These are phyloP conservation scores for Plenodomus lindquistii DNA, from an alignment of 2,329 filamentous ascomycete species.

Conservation along the genomic window DNA sequence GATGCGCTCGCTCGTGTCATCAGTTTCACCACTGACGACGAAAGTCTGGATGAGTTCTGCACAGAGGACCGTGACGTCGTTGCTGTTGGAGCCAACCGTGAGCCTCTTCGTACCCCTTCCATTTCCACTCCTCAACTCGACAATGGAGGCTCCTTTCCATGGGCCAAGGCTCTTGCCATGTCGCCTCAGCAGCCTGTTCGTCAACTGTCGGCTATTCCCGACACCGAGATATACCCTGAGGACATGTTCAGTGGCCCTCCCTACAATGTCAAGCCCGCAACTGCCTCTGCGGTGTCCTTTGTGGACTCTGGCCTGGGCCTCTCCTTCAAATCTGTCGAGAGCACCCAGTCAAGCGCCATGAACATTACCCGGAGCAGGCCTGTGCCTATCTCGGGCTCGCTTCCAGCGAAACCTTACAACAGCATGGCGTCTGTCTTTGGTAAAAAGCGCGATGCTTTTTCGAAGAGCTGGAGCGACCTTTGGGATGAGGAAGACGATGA, in stretches of 20 bases:
- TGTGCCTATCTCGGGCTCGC: constrained; percentile 77
- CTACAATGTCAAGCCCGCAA: constrained; percentile 76
- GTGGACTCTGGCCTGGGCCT: constrained; percentile 79
- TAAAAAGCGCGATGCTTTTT: constrained; percentile 75
- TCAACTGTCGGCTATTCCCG: constrained; percentile 83
- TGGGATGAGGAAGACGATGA: constrained; percentile 97
- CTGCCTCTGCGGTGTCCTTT: constrained; percentile 81
- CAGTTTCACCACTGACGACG: constrained; percentile 92
- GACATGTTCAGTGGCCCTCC: constrained; percentile 82
- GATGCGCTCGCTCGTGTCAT: constrained; percentile 78
- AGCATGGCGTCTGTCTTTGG: constrained; percentile 82
- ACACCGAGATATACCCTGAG: constrained; percentile 77
- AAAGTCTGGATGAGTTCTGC: constrained; percentile 91
- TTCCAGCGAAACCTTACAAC: constrained; percentile 67
- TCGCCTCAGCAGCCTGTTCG: constrained; percentile 72
- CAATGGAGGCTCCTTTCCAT: constrained; percentile 80
- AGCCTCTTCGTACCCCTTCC: constrained; percentile 93
- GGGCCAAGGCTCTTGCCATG: constrained; percentile 86
- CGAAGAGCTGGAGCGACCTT: constrained; percentile 99
- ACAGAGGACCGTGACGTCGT: constrained; percentile 76
- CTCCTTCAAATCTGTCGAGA: constrained; percentile 71
- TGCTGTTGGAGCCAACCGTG: constrained; percentile 82
- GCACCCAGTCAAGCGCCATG: constrained; percentile 54
- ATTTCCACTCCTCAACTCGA: constrained; percentile 85
- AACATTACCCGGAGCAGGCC: constrained; percentile 66